Evolutionary conservation across 192 early-diverging fungal genomes (phyloP), one percentile per base, ranked within the genome.

Genomic region (Coemansia guatemalensis): DNA sequence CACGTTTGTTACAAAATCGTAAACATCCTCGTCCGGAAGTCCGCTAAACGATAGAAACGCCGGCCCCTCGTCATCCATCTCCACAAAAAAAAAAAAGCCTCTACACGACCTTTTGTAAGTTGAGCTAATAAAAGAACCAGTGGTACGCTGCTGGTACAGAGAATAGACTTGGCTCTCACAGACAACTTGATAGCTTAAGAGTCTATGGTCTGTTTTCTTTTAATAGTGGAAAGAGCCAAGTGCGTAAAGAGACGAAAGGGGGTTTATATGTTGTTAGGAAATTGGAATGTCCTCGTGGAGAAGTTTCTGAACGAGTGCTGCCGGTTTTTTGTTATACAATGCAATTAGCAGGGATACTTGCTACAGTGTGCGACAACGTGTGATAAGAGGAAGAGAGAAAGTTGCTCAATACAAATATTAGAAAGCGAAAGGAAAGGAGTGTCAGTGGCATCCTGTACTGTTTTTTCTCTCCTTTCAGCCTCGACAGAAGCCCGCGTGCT

Each of bases 61-160:
- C 21, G 76, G 76, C n/a, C 76, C 76, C 39, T 79, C 76, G 49
- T 79, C 76, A 21, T 79, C 76, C 69, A 71, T 71, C 25, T 25
- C n/a, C n/a, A n/a, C 48, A 8, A 9, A 5, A 32, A 32, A 8
- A 32, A 32, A 32, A 3, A 32, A 32, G 8, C n/a, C n/a, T n/a
- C n/a, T 39, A 39, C 35, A 39, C 35, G 9, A 39, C 6, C n/a
- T n/a, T n/a, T n/a, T n/a, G n/a, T 4, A 30, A 30, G 29, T 92
- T 95, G 96, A 94, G 95, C 94, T 83, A 97, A 97, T 89, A 95
- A 97, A 88, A 99, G n/a, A n/a, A n/a, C n/a, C 68, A 87, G 87
- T 81, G 92, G 96, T 65, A 91, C 96, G 66, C 87, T 90, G 71
- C 81, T 99, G 57, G 88, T 99, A 83, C 86, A 90, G 73, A 39